phyloP scores from a whole-genome alignment of 2,329 filamentous ascomycete species.

The Penicillium oxalicum region DNA sequence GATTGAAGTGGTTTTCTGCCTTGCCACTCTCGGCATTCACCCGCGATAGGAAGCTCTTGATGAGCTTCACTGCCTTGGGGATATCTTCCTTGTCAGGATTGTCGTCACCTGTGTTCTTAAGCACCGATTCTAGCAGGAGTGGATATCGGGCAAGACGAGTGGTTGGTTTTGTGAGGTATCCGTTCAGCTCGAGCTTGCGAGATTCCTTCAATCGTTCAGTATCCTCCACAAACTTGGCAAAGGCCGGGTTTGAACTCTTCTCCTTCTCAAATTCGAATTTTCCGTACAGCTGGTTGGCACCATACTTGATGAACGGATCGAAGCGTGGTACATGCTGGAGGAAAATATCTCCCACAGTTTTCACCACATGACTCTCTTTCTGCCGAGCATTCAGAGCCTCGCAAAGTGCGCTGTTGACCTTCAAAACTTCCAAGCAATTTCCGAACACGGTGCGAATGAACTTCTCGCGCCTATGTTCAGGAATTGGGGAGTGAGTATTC shows the following conservation, averaged over 20 bases:
- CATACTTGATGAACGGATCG: slow-evolving; percentile 92
- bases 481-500: slow-evolving; percentile 69
- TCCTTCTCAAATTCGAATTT: slow-evolving; percentile 99
- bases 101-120: slow-evolving; percentile 84
- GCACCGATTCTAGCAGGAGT: slow-evolving; percentile 79
- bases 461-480: slow-evolving; percentile 76
- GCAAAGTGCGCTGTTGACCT: slow-evolving; percentile 82
- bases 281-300: slow-evolving; percentile 88
- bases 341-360: slow-evolving; percentile 90
- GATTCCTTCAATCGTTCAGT: slow-evolving; percentile 95
- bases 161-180: slow-evolving; percentile 95
- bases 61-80: slow-evolving; percentile 78
- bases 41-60: slow-evolving; percentile 76
- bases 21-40: slow-evolving; percentile 96
- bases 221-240: slow-evolving; percentile 89
- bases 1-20: slow-evolving; percentile 94
- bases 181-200: slow-evolving; percentile 91
- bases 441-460: slow-evolving; percentile 93
- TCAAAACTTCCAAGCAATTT: slow-evolving; percentile 91
- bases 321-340: slow-evolving; percentile 87
- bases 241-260: slow-evolving; percentile 75
- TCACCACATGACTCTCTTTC: slow-evolving; percentile 81
- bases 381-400: slow-evolving; percentile 84
- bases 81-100: slow-evolving; percentile 89
- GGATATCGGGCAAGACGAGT: slow-evolving; percentile 93